phyloP scores from a whole-genome alignment of 2,329 filamentous ascomycete species.

The Incumbomyces delicatus region DNA sequence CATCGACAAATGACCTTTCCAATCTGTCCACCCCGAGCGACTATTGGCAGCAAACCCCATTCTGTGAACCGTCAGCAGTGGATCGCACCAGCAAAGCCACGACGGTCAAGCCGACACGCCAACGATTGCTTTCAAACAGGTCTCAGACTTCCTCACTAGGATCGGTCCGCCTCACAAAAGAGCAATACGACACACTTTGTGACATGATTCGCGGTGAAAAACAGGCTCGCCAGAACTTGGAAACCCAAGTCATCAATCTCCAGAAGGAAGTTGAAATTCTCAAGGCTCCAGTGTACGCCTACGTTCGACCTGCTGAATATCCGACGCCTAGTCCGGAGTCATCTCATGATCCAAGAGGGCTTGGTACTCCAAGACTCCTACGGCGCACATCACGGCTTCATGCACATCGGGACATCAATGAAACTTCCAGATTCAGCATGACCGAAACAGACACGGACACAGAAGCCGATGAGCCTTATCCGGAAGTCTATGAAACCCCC shows the following conservation, averaged over 20 bases:
- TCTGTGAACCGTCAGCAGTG: background rate
- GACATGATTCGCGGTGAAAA: conserved; percentile 38
- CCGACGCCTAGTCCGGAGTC: conserved; percentile 16
- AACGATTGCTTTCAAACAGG: conserved; percentile 8
- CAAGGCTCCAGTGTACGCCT: conserved; percentile 16
- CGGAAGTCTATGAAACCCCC: conserved; percentile 20
- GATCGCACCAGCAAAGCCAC: conserved; percentile 20
- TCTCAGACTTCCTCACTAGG: conserved; percentile 14
- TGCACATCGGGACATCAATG: conserved; percentile 4
- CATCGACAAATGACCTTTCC: conserved; percentile 10
- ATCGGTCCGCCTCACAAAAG: conserved; percentile 25
- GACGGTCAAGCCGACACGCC: conserved; percentile 12
- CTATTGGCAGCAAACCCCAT: background rate
- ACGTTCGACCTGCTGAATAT: conserved; percentile 15
- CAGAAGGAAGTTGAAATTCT: conserved; percentile 28
- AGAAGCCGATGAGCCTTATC: conserved; percentile 13
- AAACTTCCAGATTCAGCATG: conserved; percentile 19
- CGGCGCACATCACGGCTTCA: conserved; percentile 9
- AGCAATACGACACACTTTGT: conserved; percentile 38
- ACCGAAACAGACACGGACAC: conserved; percentile 15
- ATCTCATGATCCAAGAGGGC: conserved; percentile 7
- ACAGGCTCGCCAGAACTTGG: conserved; percentile 35
- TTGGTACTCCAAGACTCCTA: conserved; percentile 12
- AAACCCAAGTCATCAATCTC: conserved; percentile 33
- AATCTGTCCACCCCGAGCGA: conserved; percentile 16